Percentiles rank a stretch among this genome's conserved stretches.
These are phyloP conservation scores for Dentipellis sp. DNA, from an alignment of 768 basidiomycete genomes.

Conservation along the genomic window DNA sequence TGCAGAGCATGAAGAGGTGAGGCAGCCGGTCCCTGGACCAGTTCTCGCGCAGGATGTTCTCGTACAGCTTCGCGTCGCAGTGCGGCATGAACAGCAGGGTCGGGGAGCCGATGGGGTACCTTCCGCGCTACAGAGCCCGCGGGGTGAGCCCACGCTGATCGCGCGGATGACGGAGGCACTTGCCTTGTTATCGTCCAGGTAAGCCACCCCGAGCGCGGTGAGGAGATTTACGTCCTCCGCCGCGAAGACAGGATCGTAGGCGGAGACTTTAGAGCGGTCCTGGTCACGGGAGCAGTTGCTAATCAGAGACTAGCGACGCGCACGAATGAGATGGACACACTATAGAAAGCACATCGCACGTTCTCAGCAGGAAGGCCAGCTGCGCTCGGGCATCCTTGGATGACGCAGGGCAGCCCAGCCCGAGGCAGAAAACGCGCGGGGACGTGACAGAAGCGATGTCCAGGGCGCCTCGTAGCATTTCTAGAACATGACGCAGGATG, in stretches of 20 bases:
- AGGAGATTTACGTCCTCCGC: constrained; percentile 48
- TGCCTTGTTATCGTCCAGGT: constrained; percentile 40
- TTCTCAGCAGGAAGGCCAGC: constrained; percentile 52
- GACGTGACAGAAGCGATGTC: constrained; percentile 7
- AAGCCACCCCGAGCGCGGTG: constrained; percentile 24
- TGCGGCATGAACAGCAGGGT: constrained; percentile 76
- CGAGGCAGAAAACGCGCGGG: constrained; percentile 51
- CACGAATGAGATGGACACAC: constrained; percentile 35
- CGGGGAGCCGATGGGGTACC: constrained; percentile 26
- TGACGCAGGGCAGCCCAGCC: constrained; percentile 60
- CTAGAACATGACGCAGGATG: neutral
- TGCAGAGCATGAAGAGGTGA: constrained; percentile 51
- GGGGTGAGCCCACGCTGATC: constrained; percentile 1
- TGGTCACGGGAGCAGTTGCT: constrained; percentile 21
- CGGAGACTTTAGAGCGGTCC: constrained; percentile 38
- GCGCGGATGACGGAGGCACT: constrained; percentile 22
- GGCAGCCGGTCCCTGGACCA: constrained; percentile 40
- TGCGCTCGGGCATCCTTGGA: constrained; percentile 59
- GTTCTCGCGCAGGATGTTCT: constrained; percentile 52
- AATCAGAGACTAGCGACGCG: constrained; percentile 10
- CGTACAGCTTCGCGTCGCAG: constrained; percentile 65
- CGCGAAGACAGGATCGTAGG: constrained; percentile 73
- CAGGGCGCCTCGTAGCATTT: constrained; percentile 16
- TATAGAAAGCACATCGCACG: constrained; percentile 44
- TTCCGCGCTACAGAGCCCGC: constrained; percentile 21